Evolutionary conservation across 176 grass and related monocot genomes (phyloP).

Genomic region (Musa acuminata): DNA sequence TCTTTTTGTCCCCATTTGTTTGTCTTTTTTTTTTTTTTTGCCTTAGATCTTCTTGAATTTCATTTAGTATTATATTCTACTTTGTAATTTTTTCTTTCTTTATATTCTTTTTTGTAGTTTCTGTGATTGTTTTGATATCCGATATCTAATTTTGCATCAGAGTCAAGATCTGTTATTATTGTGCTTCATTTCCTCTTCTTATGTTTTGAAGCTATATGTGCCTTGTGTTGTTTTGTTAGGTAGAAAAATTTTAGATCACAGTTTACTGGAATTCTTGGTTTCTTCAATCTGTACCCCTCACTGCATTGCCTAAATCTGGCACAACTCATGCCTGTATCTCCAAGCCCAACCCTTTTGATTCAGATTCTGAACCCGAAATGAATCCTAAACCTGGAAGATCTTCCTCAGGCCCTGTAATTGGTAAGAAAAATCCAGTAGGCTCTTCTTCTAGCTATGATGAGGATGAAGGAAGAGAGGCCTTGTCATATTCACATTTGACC

Average conservation of each 20-base stretch:
- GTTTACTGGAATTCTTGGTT: neutral
- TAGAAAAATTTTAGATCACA: neutral
- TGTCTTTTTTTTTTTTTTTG: neutral
- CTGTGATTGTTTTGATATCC: no score
- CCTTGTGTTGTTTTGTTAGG: neutral
- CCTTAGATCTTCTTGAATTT: no score
- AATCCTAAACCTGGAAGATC: slow-evolving; percentile 1
- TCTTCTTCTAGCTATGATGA: no score
- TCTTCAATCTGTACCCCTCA: neutral
- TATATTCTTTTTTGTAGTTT: no score
- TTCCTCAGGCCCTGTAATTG: neutral
- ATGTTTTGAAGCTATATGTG: neutral
- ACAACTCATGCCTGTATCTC: slow-evolving; percentile 7
- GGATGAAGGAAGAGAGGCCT: no score
- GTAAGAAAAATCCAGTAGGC: no score
- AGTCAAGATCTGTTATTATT: no score
- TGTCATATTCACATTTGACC: neutral
- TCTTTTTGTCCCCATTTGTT: neutral
- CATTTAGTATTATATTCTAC: no score
- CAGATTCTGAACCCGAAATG: slow-evolving; percentile 14
- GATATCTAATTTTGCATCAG: no score
- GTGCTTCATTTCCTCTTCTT: no score
- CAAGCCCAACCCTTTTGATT: slow-evolving; percentile 11
- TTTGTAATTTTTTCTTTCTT: no score
- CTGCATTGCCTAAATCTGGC: neutral